Conservation (phyloP, 2,329 filamentous ascomycete species). For the Blumeriella jaapii region DNA sequence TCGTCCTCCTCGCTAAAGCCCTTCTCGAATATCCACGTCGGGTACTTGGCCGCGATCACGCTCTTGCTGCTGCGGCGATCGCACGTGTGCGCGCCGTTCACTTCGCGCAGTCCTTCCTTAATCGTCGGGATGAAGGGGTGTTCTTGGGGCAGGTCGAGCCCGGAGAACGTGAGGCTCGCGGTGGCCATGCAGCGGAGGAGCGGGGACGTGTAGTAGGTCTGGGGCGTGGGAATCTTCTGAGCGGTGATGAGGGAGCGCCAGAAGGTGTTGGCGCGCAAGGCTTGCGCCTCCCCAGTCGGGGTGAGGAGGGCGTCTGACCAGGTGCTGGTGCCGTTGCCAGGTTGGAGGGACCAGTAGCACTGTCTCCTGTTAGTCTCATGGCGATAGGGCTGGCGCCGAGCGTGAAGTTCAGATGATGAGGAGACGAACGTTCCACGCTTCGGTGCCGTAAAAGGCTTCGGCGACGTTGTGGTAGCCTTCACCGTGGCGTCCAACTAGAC, state of each 20-base stretch:
- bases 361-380: constrained; percentile 15
- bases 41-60: constrained; percentile 40
- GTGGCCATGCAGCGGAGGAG: constrained; percentile 52
- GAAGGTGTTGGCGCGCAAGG: constrained; percentile 47
- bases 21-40: constrained; percentile 38
- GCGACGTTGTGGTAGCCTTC: constrained; percentile 55
- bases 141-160: constrained; percentile 38
- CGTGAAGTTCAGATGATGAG: background rate
- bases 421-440: constrained; percentile 52
- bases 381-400: constrained; percentile 1
- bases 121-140: constrained; percentile 45
- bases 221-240: constrained; percentile 46
- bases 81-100: constrained; percentile 58
- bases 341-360: constrained; percentile 54
- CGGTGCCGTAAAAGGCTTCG: constrained; percentile 54
- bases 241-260: constrained; percentile 41
- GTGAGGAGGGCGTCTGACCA: constrained; percentile 59
- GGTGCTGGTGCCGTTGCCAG: constrained; percentile 48
- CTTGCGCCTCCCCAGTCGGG: constrained; percentile 42
- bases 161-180: constrained; percentile 46
- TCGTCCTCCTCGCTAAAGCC: constrained; percentile 48
- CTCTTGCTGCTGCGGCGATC: constrained; percentile 47
- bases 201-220: constrained; percentile 54
- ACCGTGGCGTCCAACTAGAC: constrained; percentile 50
- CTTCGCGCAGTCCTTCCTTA: constrained; percentile 56